Base-by-base conservation (phyloP, 2,329 filamentous ascomycete genomes). In the Fusarium fujikuroi region DNA sequence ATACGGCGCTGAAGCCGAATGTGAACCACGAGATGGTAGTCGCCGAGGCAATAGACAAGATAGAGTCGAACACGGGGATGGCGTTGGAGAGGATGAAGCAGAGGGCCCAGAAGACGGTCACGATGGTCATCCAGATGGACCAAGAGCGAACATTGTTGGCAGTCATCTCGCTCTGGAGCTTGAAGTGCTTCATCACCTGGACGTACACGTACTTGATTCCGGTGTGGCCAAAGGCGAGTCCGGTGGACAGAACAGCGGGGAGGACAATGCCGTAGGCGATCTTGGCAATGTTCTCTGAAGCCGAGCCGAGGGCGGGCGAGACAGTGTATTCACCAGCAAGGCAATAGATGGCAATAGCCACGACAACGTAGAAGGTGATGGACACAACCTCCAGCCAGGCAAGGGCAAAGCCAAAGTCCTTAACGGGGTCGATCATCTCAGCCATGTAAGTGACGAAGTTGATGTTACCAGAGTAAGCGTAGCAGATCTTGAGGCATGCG, bases 41-140 rank as follows among this genome's bases (percentile, higher is more conserved):
- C 19, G 81, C 81, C 9, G 79, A 81, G 30, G 81, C 78, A 46
- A 83, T 81, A 36, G 79, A 78, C 43, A 83, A 63, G 73, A 83
- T 82, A 15, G 80, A 82, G 74, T 82, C 79, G 66, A 83, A 83
- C 47, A 82, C 75, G 59, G 81, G 81, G 62, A 83, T 80, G 37
- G 81, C 80, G 69, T 80, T 81, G 73, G 81, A 81, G 36, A 83
- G 68, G 63, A 81, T 62, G 71, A 83, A 83, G 56, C 77, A 78
- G 32, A 80, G 61, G 21, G 76, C n/a, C 81, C 80, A 82, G 76
- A 81, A 82, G 49, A 77, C 5, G 52, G 77, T 80, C 43, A 79
- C 80, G 58, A 79, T 77, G 28, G 70, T 73, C 62, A 83, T 75
- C 81, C 81, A 82, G 50, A 80, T 75, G 61, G 68, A 69, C 81